Evolutionary conservation across 192 early-diverging fungal species (phyloP).

Genomic region (Coemansia sp.): DNA sequence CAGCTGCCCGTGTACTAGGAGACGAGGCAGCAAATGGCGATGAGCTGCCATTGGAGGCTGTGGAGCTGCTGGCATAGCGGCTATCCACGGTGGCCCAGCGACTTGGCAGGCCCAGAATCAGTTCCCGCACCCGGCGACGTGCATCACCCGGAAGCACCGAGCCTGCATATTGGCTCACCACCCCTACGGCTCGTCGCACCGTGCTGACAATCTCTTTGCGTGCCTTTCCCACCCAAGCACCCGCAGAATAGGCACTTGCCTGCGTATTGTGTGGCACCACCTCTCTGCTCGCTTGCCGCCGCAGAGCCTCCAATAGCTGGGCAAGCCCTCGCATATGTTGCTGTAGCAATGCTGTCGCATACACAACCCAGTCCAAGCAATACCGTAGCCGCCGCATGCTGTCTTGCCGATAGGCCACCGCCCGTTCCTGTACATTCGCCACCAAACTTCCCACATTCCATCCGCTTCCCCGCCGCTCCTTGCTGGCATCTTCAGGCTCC

Average conservation of each 20-base stretch:
- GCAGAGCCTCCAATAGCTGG: conserved; percentile 50
- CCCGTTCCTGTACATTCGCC: conserved; percentile 51
- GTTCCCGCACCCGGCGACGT: conserved; percentile 70
- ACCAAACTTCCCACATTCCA: conserved; percentile 36
- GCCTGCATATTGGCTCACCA: conserved; percentile 83
- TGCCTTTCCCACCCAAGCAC: conserved; percentile 55
- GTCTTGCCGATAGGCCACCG: conserved; percentile 82
- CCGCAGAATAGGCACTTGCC: conserved; percentile 9
- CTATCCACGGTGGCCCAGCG: conserved; percentile 58
- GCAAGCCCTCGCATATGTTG: conserved; percentile 66
- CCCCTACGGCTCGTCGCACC: conserved; percentile 79
- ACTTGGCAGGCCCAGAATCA: conserved; percentile 79
- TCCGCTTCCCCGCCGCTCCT: conserved; percentile 2
- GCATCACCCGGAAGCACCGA: conserved; percentile 80
- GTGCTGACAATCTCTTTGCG: conserved; percentile 83
- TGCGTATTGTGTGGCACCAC: conserved; percentile 7
- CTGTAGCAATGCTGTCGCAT: conserved; percentile 72
- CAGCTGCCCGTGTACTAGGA: background rate
- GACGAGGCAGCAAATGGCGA: conserved; percentile 15
- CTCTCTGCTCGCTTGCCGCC: background rate
- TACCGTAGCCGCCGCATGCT: conserved; percentile 83
- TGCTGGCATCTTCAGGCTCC: background rate
- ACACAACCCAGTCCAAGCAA: conserved; percentile 85
- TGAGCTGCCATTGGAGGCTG: background rate
- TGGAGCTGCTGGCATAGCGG: conserved; percentile 1